Percentiles rank a stretch among this genome's conserved stretches.
Evolutionary conservation across 805 yeast species (phyloP).

Genomic region (Jamesozyma jinghongensis): DNA sequence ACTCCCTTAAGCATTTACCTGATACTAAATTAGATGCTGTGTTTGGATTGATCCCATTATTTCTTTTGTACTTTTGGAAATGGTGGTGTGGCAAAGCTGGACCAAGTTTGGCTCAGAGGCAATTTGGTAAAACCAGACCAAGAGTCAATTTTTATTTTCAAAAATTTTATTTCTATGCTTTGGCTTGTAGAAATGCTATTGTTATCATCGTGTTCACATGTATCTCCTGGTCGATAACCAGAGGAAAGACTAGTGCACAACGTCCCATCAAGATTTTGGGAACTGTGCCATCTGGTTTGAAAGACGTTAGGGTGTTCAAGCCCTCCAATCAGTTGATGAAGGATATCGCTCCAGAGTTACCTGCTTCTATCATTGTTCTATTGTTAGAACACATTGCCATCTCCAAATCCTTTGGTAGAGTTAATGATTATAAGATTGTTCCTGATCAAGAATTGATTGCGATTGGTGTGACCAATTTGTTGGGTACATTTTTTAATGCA

Average conservation of each 20-base stretch:
- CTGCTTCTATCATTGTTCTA: conserved; percentile 75
- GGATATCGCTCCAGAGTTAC: conserved; percentile 66
- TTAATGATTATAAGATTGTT: conserved; percentile 80
- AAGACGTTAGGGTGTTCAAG: conserved; percentile 63
- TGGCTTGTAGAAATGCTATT: conserved; percentile 73
- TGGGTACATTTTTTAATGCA: conserved; percentile 88
- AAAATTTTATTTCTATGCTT: conserved; percentile 53
- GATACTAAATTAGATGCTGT: conserved; percentile 74
- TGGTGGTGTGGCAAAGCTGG: conserved; percentile 45
- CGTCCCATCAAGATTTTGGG: conserved; percentile 53
- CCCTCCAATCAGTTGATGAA: conserved; percentile 51
- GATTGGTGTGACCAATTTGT: conserved; percentile 81
- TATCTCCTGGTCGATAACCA: conserved; percentile 68
- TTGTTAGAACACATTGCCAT: conserved; percentile 89
- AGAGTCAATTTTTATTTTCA: conserved; percentile 19
- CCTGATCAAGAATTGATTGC: conserved; percentile 94
- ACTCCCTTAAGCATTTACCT: conserved; percentile 63
- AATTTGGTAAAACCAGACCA: conserved; percentile 17
- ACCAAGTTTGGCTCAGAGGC: conserved; percentile 54
- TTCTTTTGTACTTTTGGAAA: conserved; percentile 66
- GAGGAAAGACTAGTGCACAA: conserved; percentile 36
- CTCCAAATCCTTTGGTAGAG: conserved; percentile 85
- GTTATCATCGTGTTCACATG: conserved; percentile 75
- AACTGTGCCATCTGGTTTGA: conserved; percentile 72
- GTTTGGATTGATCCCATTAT: conserved; percentile 70